These are phyloP conservation scores for Centrapalus pauciflorus DNA, from an alignment of 129 eudicot genomes.

Conservation along the genomic window DNA sequence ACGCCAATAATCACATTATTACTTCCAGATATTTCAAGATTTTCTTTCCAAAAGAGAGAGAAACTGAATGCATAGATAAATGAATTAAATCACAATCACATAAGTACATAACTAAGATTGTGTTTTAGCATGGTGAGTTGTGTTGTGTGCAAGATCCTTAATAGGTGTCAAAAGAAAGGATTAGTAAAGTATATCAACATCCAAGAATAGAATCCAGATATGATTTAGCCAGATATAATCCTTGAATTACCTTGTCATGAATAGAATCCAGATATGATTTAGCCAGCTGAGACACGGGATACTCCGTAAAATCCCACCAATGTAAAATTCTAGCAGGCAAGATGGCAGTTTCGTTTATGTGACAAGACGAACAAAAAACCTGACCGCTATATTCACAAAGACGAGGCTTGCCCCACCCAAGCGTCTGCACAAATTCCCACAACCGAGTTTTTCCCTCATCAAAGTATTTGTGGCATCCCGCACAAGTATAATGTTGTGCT, in stretches of 20 bases:
- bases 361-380: constrained; percentile 83
- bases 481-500: constrained; percentile 77
- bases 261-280: constrained; percentile 88
- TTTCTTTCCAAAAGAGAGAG: not conserved
- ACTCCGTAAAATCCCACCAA: constrained; percentile 80
- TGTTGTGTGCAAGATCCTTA: not conserved
- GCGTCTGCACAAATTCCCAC: constrained; percentile 59
- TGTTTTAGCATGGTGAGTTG: not conserved
- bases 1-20: not conserved
- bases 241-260: constrained; percentile 66
- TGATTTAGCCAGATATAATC: no score
- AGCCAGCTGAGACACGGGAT: constrained; percentile 89
- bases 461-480: constrained; percentile 77
- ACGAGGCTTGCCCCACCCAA: constrained; percentile 96
- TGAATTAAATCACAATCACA: not conserved
- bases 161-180: not conserved
- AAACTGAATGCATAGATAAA: not conserved
- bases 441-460: constrained; percentile 79
- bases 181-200: not conserved
- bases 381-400: constrained; percentile 88
- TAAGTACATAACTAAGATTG: not conserved
- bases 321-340: constrained; percentile 95
- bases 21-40: not conserved
- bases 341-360: constrained; percentile 76
- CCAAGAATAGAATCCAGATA: not conserved